Percentiles rank a stretch among this genome's conserved stretches.
Evolutionary conservation across 176 grass and related monocot species (phyloP).

Genomic region (Saccharum spontaneum): DNA sequence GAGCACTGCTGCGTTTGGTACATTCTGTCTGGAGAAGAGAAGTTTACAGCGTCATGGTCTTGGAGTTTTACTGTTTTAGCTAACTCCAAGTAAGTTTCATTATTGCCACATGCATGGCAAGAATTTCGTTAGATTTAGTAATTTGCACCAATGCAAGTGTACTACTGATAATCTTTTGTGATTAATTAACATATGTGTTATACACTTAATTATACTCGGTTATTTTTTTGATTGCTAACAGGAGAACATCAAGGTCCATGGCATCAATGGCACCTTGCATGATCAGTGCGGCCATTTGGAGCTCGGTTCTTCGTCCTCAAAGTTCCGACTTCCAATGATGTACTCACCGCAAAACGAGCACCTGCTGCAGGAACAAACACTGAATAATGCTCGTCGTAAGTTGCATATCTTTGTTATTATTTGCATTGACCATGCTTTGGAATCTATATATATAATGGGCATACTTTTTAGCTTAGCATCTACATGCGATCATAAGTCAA

Average conservation of each 20-base stretch:
- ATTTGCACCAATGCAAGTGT: neutral
- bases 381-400: conserved; percentile 50
- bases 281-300: conserved; percentile 31
- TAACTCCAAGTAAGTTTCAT: neutral
- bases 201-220: neutral
- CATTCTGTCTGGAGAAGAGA: conserved; percentile 18
- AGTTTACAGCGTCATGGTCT: neutral
- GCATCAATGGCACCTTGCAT: conserved; percentile 16
- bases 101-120: neutral
- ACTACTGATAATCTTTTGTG: neutral
- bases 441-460: neutral
- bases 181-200: neutral
- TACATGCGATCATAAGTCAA: conserved; percentile 23
- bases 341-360: conserved; percentile 39
- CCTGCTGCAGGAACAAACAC: conserved; percentile 47
- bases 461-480: neutral
- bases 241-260: conserved; percentile 36
- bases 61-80: neutral
- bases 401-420: neutral
- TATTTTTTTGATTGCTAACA: neutral
- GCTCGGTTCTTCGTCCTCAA: conserved; percentile 47
- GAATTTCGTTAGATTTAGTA: neutral
- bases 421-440: neutral
- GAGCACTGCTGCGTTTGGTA: neutral
- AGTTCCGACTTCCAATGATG: conserved; percentile 35